Evolutionary conservation across 768 basidiomycete species (phyloP), one percentile per base, ranked within the genome.

Genomic region (Suillus paluster): DNA sequence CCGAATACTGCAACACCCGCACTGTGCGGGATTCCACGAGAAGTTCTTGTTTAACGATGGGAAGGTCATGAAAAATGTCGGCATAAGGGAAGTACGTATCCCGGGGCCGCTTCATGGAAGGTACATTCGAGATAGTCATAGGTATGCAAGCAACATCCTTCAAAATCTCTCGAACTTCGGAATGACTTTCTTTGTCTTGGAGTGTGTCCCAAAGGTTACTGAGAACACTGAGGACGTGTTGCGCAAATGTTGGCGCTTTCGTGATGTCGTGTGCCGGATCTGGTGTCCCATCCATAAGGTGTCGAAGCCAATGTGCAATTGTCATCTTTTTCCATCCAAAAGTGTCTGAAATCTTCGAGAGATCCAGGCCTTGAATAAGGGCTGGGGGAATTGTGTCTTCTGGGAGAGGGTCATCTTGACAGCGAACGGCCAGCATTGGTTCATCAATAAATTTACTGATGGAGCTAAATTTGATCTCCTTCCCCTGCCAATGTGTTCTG

Each of bases 61-160:
- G 87, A 21, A 95, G 78, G 72, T 97, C 95, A 23, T 84, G 84
- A 73, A 98, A 97, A 19, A 98, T 79, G 66, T 92, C 85, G 15
- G 89, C 95, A 62, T 86, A 91, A 12, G 88, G 77, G 69, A 97
- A 95, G 75, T 96, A 97, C 4, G 89, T 78, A 46, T 95, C 85
- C 4, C 73, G 70, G 0, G 96, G 92, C 19, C 72, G 70, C 14
- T 74, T 76, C 54, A 55, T 55, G 36, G 2, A 4, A 39, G 15
- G 1, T 38, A 1, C 2, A 10, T 4, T 6, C 14, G 53, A 17
- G 36, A 19, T 39, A 9, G 86, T 85, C 0, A 92, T 94, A 1
- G 92, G 92, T 45, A 95, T 83, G 67, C 89, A 91, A 1, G 85
- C 64, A 21, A 85, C 76, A 5, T 74, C 70, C 53, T 76, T 75